Percentiles rank a stretch among this genome's conserved stretches.
These are phyloP conservation scores for Zymoseptoria crescenta DNA, from an alignment of 2,329 filamentous ascomycete genomes.

Conservation along the genomic window DNA sequence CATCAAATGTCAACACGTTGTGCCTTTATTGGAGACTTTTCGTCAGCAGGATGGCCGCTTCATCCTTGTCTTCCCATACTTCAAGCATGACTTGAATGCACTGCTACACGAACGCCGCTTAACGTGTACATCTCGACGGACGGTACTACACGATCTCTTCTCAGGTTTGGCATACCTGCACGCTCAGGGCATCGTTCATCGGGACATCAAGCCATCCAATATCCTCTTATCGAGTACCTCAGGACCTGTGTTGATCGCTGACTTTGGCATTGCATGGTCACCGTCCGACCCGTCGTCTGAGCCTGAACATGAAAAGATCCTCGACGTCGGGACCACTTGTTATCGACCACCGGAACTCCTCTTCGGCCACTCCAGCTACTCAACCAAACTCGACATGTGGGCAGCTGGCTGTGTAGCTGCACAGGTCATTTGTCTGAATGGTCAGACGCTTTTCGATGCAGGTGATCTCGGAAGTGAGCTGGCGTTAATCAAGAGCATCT, in stretches of 20 bases:
- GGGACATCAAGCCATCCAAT: conserved; percentile 90
- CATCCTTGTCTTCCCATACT: conserved; percentile 77
- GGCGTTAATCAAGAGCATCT: conserved; percentile 83
- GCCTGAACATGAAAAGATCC: conserved; percentile 60
- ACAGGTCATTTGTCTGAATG: conserved; percentile 54
- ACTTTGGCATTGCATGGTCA: conserved; percentile 90
- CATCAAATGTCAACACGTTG: conserved; percentile 50
- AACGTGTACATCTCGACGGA: conserved; percentile 30
- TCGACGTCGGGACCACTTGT: conserved; percentile 86
- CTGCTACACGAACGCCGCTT: conserved; percentile 45
- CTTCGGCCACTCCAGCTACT: conserved; percentile 73
- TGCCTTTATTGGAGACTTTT: conserved; percentile 67
- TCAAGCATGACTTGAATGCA: conserved; percentile 63
- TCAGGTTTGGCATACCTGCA: conserved; percentile 66
- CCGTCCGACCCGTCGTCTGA: conserved; percentile 54
- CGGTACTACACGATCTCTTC: conserved; percentile 61
- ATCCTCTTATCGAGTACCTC: conserved; percentile 38
- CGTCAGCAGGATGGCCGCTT: conserved; percentile 60
- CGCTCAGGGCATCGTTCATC: conserved; percentile 69
- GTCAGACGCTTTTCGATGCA: conserved; percentile 69
- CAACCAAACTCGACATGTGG: conserved; percentile 76
- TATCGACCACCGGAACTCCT: conserved; percentile 87
- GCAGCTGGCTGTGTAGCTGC: conserved; percentile 75
- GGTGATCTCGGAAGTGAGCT: conserved; percentile 88
- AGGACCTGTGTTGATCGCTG: conserved; percentile 74